Conservation (phyloP, 2,329 filamentous ascomycete genomes). For the Chrysosporium keratinophilum region DNA sequence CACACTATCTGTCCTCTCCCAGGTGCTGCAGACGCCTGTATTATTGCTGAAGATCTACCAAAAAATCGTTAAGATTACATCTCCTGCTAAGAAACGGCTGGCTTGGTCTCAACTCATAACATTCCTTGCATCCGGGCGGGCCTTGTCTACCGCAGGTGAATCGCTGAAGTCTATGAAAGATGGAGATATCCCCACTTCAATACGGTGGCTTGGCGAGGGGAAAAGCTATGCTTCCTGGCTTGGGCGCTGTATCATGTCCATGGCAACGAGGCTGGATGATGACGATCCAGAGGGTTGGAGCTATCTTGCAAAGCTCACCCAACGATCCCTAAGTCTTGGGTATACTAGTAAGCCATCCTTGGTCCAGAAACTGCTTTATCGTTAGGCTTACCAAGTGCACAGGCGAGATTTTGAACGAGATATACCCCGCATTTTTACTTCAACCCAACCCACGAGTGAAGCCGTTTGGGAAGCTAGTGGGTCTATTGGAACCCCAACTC, state of each 20-base stretch:
- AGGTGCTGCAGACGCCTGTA: slow-evolving; percentile 36
- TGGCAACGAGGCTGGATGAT: slow-evolving; percentile 36
- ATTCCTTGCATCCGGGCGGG: slow-evolving; percentile 49
- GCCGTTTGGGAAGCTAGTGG: slow-evolving; percentile 33
- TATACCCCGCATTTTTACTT: slow-evolving; percentile 33
- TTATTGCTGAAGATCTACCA: slow-evolving; percentile 37
- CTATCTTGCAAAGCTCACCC: slow-evolving; percentile 37
- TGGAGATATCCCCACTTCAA: slow-evolving; percentile 19
- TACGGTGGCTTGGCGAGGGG: slow-evolving; percentile 55
- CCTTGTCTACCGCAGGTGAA: slow-evolving; percentile 50
- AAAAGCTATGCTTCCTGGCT: slow-evolving; percentile 61
- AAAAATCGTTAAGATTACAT: slow-evolving; percentile 34
- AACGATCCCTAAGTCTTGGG: slow-evolving; percentile 58
- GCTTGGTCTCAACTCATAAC: slow-evolving; percentile 55
- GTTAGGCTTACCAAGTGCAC: slow-evolving; percentile 16
- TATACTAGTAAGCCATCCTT: slow-evolving; percentile 51
- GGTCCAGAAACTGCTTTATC: not conserved
- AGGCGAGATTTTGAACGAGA: slow-evolving; percentile 34
- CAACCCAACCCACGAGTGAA: slow-evolving; percentile 21
- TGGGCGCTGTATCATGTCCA: slow-evolving; percentile 48
- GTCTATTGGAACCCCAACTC: slow-evolving; percentile 39
- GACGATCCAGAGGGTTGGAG: slow-evolving; percentile 25
- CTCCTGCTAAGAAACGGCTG: slow-evolving; percentile 39
- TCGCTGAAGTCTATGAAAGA: slow-evolving; percentile 34
- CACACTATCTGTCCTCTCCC: slow-evolving; percentile 29